Percentiles rank a stretch among this genome's conserved stretches.
Conservation (phyloP, 257 asterid species). For the Mitragyna speciosa region DNA sequence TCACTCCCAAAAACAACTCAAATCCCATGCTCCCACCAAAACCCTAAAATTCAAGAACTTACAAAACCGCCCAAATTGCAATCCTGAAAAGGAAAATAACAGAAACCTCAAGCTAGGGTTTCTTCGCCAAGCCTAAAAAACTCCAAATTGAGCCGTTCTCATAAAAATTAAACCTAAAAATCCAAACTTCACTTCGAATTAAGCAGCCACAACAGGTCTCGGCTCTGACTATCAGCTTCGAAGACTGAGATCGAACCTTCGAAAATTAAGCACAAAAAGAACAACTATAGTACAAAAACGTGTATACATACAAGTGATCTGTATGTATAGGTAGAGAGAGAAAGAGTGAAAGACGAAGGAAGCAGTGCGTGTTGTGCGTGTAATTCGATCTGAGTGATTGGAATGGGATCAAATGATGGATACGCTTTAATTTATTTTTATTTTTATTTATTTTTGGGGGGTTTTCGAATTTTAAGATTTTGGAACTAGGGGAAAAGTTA, state of each 20-base stretch:
- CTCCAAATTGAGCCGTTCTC: neutral
- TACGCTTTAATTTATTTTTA: neutral
- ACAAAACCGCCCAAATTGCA: conserved; percentile 8
- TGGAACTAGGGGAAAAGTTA: neutral
- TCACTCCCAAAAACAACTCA: conserved; percentile 14
- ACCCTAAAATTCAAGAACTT: conserved; percentile 11
- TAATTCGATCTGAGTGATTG: conserved; percentile 29
- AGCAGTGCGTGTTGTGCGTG: conserved; percentile 24
- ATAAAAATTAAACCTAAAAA: neutral
- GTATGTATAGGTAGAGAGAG: conserved; percentile 14
- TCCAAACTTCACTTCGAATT: conserved; percentile 6
- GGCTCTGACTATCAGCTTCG: neutral
- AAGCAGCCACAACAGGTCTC: conserved; percentile 14
- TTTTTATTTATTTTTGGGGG: neutral
- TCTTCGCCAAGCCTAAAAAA: neutral
- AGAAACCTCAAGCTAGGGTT: conserved; percentile 7
- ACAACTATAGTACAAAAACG: neutral
- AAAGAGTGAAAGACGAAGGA: conserved; percentile 18
- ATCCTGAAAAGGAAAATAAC: neutral
- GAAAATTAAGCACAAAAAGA: neutral
- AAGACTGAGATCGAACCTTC: conserved; percentile 10
- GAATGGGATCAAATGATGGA: conserved; percentile 18
- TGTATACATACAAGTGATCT: conserved; percentile 29
- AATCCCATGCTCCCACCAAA: conserved; percentile 19
- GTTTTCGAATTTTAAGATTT: conserved; percentile 7